Evolutionary conservation across 1,284 basidiomycete genomes (phyloP), one percentile per base, ranked within the genome.

Genomic region (Inonotus obliquus): DNA sequence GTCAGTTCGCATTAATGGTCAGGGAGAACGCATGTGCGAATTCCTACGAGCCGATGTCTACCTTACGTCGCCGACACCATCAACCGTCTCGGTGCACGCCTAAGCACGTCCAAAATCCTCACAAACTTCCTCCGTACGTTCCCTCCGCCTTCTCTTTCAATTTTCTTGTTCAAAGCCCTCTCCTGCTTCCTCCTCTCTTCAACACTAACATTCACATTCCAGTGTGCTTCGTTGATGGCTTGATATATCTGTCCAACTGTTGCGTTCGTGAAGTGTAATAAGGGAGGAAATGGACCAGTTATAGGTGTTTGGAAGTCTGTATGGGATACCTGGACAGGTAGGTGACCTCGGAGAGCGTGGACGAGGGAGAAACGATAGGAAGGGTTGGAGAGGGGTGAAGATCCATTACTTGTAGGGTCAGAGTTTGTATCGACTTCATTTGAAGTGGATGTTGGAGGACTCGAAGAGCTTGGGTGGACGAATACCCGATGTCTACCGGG

Each of bases 401-500:
- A 59, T 17, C 62, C 11, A 7, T 29, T 4, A n/a, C n/a, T n/a
- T n/a, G 23, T 14, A 7, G 23, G 17, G 13, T 51, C 14, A 1
- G 48, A 13, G 27, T 35, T 27, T 11, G 57, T n/a, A 11, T 27
- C 48, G n/a, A 17, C 27, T 19, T 57, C 25, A 48, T 23, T 49
- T 27, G n/a, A 29, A 47, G n/a, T 19, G 39, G 39, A 41, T 17
- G 11, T 4, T 41, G 39, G 4, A 41, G 39, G 39, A n/a, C n/a
- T n/a, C n/a, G n/a, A n/a, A n/a, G n/a, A 17, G 39, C 4, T 19
- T 4, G 14, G 65, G 63, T 65, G 68, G 13, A 73, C 71, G 47
- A 67, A 69, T 25, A 73, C 72, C 21, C 70, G 70, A 58, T 73
- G 72, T 4, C 66, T 48, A 23, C 72, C 71, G 4, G 72, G 63